phyloP scores from a whole-genome alignment of 257 asterid genomes.

The Ilex aquifolium region DNA sequence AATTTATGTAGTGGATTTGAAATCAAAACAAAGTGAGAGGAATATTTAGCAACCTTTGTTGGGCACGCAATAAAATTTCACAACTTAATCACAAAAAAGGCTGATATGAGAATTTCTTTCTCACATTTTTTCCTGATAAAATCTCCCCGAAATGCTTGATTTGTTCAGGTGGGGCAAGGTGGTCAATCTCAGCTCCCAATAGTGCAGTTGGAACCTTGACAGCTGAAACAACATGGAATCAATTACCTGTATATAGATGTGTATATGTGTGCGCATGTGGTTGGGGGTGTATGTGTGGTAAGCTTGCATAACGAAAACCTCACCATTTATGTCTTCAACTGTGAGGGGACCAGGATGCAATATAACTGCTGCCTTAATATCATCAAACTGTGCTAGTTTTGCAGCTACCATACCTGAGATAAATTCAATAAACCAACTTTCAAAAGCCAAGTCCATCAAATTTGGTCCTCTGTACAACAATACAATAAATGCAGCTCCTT shows the following conservation, averaged over 20 bases:
- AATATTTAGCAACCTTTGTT: too few relatives aligned
- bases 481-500: not conserved
- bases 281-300: too few relatives aligned
- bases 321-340: slow-evolving; percentile 57
- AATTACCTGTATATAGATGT: too few relatives aligned
- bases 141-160: too few relatives aligned
- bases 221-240: slow-evolving; percentile 24
- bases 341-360: slow-evolving; percentile 64
- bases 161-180: slow-evolving; percentile 35
- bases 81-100: too few relatives aligned
- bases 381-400: slow-evolving; percentile 48
- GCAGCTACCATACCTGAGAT: slow-evolving; percentile 41
- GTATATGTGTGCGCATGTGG: too few relatives aligned
- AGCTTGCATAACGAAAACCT: not conserved
- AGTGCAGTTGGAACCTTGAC: slow-evolving; percentile 53
- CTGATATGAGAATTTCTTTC: too few relatives aligned
- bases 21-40: too few relatives aligned
- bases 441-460: not conserved
- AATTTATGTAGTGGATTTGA: too few relatives aligned
- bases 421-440: not conserved
- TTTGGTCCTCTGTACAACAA: too few relatives aligned
- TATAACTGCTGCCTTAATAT: slow-evolving; percentile 51
- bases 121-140: too few relatives aligned
- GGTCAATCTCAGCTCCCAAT: slow-evolving; percentile 57
- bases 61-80: too few relatives aligned